phyloP scores from a whole-genome alignment of 2,329 filamentous ascomycete species.

The Didymella keratinophila region DNA sequence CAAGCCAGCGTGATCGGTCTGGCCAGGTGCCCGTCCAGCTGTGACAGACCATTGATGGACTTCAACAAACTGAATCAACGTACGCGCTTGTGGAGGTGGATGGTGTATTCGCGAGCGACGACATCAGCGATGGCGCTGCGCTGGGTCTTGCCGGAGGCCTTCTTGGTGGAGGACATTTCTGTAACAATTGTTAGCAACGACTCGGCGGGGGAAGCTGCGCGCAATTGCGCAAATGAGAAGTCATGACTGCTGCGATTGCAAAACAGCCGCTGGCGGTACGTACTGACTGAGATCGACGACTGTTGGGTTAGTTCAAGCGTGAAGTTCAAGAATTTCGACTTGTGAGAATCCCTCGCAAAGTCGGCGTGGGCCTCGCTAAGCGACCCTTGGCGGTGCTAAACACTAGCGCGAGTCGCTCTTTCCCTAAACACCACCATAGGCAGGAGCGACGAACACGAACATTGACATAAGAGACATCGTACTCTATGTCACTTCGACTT shows the following conservation, averaged over 20 bases:
- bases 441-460: background rate
- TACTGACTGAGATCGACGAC: slow-evolving; percentile 39
- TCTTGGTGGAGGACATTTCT: slow-evolving; percentile 60
- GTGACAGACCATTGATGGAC: slow-evolving; percentile 66
- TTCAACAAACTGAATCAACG: slow-evolving; percentile 76
- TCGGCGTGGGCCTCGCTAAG: slow-evolving; percentile 30
- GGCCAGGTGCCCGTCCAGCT: slow-evolving; percentile 27
- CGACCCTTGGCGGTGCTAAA: slow-evolving; percentile 23
- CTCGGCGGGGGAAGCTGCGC: background rate
- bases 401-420: background rate
- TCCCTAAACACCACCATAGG: background rate
- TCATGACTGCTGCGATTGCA: slow-evolving; percentile 5
- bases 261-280: slow-evolving; percentile 18
- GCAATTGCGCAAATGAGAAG: background rate
- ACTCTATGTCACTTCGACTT: no score
- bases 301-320: slow-evolving; percentile 38
- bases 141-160: slow-evolving; percentile 69
- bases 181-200: slow-evolving; percentile 28
- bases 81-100: slow-evolving; percentile 99
- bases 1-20: slow-evolving; percentile 33
- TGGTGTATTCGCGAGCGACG: slow-evolving; percentile 99
- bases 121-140: slow-evolving; percentile 99
- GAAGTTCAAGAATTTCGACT: slow-evolving; percentile 25
- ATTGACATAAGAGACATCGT: no score
- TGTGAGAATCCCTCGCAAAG: slow-evolving; percentile 19